phyloP scores from a whole-genome alignment of 768 basidiomycete genomes.

The Pisolithus marmoratus region DNA sequence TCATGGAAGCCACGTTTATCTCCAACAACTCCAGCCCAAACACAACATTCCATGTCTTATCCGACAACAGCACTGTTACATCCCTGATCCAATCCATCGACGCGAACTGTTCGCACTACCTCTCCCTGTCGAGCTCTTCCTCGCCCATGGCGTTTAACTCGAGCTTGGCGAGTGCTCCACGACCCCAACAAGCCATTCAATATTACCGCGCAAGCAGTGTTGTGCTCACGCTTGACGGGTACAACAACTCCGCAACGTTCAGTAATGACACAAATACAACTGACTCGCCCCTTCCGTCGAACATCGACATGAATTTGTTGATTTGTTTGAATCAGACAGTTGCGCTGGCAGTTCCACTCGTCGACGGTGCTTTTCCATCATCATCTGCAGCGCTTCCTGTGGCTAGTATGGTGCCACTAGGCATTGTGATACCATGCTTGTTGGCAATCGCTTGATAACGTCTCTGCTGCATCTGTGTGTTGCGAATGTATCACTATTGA shows the following conservation, averaged over 20 bases:
- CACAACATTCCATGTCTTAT: conserved; percentile 40
- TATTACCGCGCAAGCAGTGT: conserved; percentile 67
- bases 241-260: conserved; percentile 56
- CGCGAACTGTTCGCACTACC: conserved; percentile 37
- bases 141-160: conserved; percentile 28
- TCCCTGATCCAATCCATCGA: conserved; percentile 39
- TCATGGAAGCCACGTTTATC: conserved; percentile 33
- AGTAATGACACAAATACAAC: conserved; percentile 33
- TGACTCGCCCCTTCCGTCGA: conserved; percentile 46
- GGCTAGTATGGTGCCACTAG: no score
- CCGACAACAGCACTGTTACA: conserved; percentile 43
- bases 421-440: no score
- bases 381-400: no score
- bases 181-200: conserved; percentile 54
- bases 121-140: conserved; percentile 29
- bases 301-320: conserved; percentile 31
- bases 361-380: no score
- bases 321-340: no score
- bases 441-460: no score
- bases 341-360: no score
- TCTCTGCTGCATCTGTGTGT: no score
- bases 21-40: conserved; percentile 29
- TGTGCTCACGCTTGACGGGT: conserved; percentile 56
- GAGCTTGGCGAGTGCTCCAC: conserved; percentile 21
- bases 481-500: no score